Percentiles rank a stretch among this genome's conserved stretches.
Conservation (phyloP, 331 rosid species). For the Cydonia oblonga region DNA sequence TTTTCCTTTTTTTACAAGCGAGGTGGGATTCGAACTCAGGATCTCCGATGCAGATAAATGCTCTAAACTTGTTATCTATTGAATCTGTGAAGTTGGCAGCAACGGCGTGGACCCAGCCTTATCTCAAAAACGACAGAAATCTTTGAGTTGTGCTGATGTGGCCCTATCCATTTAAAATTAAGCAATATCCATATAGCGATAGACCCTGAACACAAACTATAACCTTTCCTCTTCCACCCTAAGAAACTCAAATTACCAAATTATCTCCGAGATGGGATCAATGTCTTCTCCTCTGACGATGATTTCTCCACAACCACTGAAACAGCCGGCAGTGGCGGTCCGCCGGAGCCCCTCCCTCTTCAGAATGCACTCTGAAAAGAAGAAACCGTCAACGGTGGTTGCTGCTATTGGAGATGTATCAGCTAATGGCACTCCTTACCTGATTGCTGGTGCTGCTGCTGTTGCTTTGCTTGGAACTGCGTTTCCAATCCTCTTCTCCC, state of each 20-base stretch:
- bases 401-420: slow-evolving; percentile 81
- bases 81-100: not conserved
- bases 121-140: slow-evolving; percentile 28
- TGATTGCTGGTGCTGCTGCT: slow-evolving; percentile 66
- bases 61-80: not conserved
- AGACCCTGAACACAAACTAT: not conserved
- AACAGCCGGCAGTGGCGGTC: not conserved
- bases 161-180: slow-evolving; percentile 35
- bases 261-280: slow-evolving; percentile 25
- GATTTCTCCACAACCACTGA: slow-evolving; percentile 20
- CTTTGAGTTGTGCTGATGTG: slow-evolving; percentile 26
- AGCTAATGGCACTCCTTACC: slow-evolving; percentile 46
- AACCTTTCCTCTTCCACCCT: not conserved
- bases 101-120: slow-evolving; percentile 34
- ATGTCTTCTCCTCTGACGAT: slow-evolving; percentile 18
- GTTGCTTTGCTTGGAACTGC: slow-evolving; percentile 83
- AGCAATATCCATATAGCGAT: not conserved
- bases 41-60: not conserved
- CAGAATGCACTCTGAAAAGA: not conserved
- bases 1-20: not conserved
- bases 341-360: not conserved
- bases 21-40: not conserved
- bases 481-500: slow-evolving; percentile 74
- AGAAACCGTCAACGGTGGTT: slow-evolving; percentile 37
- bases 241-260: not conserved